phyloP scores from a whole-genome alignment of 139 green algal genomes.

The Pleodorina starrii region DNA sequence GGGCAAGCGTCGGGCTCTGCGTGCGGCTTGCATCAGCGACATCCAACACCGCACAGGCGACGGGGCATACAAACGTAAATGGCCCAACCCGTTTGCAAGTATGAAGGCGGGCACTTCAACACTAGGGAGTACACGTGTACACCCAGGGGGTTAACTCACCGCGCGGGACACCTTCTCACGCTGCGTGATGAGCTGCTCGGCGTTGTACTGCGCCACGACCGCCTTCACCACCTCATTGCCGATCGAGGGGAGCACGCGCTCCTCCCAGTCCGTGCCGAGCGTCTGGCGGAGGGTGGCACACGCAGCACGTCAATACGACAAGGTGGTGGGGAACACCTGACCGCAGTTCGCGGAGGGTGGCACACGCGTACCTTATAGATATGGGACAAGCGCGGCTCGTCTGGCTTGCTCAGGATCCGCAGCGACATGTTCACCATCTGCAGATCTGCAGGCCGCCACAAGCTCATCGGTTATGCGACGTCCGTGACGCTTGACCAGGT shows the following conservation, averaged over 20 bases:
- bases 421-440: slow-evolving; percentile 99
- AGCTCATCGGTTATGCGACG: too few species aligned
- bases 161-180: slow-evolving; percentile 91
- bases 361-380: slow-evolving; percentile 93
- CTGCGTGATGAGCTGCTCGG: slow-evolving; percentile 98
- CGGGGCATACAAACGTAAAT: too few species aligned
- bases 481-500: too few species aligned
- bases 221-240: slow-evolving; percentile 99
- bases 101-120: too few species aligned
- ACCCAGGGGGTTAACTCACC: too few species aligned
- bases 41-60: too few species aligned
- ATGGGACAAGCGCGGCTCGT: slow-evolving; percentile 80
- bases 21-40: too few species aligned
- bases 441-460: slow-evolving; percentile 82
- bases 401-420: slow-evolving; percentile 94
- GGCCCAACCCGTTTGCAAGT: too few species aligned
- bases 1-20: too few species aligned
- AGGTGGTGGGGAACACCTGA: background rate
- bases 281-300: slow-evolving; percentile 65
- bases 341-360: background rate
- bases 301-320: background rate
- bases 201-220: slow-evolving; percentile 99
- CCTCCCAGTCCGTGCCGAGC: slow-evolving; percentile 97
- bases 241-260: slow-evolving; percentile 98
- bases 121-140: too few species aligned